Evolutionary conservation across 208 protist genomes (phyloP).

Genomic region (Crithidia fasciculata): DNA sequence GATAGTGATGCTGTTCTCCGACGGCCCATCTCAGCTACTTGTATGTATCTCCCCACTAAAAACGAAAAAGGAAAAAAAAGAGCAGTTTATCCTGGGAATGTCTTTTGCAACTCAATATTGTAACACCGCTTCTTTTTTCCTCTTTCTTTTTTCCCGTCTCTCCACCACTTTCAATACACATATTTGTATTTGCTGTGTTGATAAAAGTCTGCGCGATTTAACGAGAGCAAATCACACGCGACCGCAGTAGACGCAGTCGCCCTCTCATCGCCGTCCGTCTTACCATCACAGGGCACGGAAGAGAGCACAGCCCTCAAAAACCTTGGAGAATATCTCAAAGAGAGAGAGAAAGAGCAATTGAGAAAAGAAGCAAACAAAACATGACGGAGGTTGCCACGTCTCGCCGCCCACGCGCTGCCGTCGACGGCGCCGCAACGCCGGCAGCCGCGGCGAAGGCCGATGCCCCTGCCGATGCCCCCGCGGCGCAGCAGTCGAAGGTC

Average conservation of each 20-base stretch:
- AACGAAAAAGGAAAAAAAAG: slow-evolving; percentile 20
- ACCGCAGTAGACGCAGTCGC: too few species aligned
- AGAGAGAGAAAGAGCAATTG: not conserved
- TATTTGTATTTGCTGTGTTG: too few species aligned
- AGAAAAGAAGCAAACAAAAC: not conserved
- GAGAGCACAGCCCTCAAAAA: too few species aligned
- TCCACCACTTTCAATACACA: too few species aligned
- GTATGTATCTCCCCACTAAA: not conserved
- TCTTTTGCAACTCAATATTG: not conserved
- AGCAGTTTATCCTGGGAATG: not conserved
- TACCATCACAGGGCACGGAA: too few species aligned
- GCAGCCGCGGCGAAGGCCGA: slow-evolving; percentile 4
- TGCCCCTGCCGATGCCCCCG: slow-evolving; percentile 10
- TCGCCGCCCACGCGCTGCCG: not conserved
- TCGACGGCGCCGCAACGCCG: slow-evolving; percentile 5
- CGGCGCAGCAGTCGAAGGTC: slow-evolving; percentile 52
- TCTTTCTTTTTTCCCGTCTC: not conserved
- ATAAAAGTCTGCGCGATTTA: too few species aligned
- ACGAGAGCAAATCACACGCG: too few species aligned
- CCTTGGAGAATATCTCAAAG: too few species aligned
- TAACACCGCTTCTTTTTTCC: not conserved
- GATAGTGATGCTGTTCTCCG: not conserved
- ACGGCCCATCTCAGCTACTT: not conserved
- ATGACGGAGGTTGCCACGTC: slow-evolving; percentile 36
- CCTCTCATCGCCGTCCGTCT: too few species aligned